These are phyloP conservation scores for Oryza coarctata DNA, from an alignment of 176 grass and related monocot species.

Conservation along the genomic window DNA sequence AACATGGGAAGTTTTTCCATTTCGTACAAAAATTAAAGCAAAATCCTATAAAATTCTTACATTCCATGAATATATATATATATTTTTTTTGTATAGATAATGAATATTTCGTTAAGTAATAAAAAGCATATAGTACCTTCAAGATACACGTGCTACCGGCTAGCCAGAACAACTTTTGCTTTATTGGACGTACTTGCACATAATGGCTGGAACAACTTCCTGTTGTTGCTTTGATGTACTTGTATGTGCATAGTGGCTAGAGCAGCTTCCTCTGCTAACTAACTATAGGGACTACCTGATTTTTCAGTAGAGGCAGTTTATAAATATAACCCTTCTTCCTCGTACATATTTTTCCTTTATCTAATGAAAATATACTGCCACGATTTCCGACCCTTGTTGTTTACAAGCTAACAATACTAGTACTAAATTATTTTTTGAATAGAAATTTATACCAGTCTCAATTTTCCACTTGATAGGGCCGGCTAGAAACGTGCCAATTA, in stretches of 20 bases:
- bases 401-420: too few species aligned
- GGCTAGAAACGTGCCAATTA: not conserved
- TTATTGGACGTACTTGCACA: not conserved
- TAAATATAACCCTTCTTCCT: not conserved
- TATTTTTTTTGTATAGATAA: too few species aligned
- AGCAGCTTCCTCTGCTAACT: not conserved
- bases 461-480: not conserved
- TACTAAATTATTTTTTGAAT: not conserved
- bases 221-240: too few species aligned
- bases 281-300: not conserved
- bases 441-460: not conserved
- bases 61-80: too few species aligned
- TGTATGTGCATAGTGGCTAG: too few species aligned
- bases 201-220: not conserved
- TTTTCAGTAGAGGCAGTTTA: not conserved
- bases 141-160: too few species aligned
- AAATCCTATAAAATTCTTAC: too few species aligned
- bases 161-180: not conserved
- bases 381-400: not conserved
- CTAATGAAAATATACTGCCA: not conserved
- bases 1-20: not conserved
- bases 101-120: too few species aligned
- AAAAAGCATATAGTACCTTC: too few species aligned
- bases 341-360: not conserved
- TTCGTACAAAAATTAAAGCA: not conserved